A percentile compares a stretch with the other conserved stretches of the same genome.
These are phyloP conservation scores for Sporobolus alterniflorus DNA, from an alignment of 202 grass and related monocot species.

Conservation along the genomic window DNA sequence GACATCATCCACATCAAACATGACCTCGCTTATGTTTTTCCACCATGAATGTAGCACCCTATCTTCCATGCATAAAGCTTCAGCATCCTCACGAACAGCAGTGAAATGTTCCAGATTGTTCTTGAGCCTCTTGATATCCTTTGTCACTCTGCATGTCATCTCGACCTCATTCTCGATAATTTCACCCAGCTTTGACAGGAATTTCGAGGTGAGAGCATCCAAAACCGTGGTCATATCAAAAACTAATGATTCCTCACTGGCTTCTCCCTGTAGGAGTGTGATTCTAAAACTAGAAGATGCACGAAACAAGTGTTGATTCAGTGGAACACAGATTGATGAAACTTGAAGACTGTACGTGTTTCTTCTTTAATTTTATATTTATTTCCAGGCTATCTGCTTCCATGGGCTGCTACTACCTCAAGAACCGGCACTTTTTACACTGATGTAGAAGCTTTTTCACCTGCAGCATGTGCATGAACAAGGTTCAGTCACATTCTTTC, in stretches of 20 bases:
- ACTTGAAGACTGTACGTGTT: neutral
- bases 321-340: neutral
- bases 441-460: too few species aligned
- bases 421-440: too few species aligned
- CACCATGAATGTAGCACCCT: neutral
- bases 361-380: too few species aligned
- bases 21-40: constrained; percentile 15
- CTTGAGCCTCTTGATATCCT: constrained; percentile 6
- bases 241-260: neutral
- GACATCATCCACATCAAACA: constrained; percentile 26
- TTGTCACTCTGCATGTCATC: constrained; percentile 2
- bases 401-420: too few species aligned
- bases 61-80: constrained; percentile 18
- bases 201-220: neutral
- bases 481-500: too few species aligned
- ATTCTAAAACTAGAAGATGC: neutral
- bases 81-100: constrained; percentile 15
- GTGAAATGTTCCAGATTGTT: constrained; percentile 12
- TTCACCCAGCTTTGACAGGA: neutral
- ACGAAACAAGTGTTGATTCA: too few species aligned
- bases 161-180: constrained; percentile 13
- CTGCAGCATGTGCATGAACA: too few species aligned
- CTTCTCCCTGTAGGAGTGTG: neutral
- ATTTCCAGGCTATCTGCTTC: too few species aligned
- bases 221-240: neutral